Conservation (phyloP, 2,329 filamentous ascomycete species). For the Colletotrichum simmondsii region DNA sequence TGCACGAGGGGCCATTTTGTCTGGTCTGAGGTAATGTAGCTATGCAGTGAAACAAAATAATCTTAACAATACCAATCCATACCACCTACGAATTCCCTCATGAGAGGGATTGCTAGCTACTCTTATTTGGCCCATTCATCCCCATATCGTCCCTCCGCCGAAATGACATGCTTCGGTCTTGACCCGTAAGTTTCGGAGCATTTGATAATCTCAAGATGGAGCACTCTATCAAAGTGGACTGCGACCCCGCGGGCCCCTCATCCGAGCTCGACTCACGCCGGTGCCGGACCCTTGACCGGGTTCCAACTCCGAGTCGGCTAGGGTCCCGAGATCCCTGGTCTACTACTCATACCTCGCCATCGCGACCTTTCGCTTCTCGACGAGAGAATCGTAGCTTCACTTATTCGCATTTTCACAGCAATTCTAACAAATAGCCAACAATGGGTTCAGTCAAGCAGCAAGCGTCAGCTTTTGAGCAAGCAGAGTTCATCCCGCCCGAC, state of each 20-base stretch:
- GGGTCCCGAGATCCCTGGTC: slow-evolving; percentile 10
- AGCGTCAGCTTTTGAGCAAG: slow-evolving; percentile 36
- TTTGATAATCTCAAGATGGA: slow-evolving; percentile 8
- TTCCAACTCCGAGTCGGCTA: slow-evolving; percentile 23
- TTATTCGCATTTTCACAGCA: neutral
- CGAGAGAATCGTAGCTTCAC: too few relatives aligned
- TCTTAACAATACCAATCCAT: neutral
- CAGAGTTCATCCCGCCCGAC: slow-evolving; percentile 43
- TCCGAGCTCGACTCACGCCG: slow-evolving; percentile 16
- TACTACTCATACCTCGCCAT: neutral
- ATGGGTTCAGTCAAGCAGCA: slow-evolving; percentile 27
- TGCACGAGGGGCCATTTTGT: slow-evolving; percentile 17
- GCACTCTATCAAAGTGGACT: slow-evolving; percentile 6
- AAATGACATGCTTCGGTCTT: neutral
- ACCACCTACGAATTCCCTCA: neutral
- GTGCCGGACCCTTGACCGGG: slow-evolving; percentile 24
- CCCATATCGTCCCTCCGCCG: neutral
- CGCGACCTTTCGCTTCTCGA: neutral
- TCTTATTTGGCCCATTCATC: slow-evolving; percentile 11
- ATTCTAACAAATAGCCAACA: neutral
- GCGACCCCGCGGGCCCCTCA: slow-evolving; percentile 22
- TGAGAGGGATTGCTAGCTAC: neutral
- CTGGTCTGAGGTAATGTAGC: neutral
- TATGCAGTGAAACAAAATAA: neutral
- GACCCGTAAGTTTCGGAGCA: slow-evolving; percentile 14